phyloP scores from a whole-genome alignment of 306 rosid genomes.

The Senna tora region DNA sequence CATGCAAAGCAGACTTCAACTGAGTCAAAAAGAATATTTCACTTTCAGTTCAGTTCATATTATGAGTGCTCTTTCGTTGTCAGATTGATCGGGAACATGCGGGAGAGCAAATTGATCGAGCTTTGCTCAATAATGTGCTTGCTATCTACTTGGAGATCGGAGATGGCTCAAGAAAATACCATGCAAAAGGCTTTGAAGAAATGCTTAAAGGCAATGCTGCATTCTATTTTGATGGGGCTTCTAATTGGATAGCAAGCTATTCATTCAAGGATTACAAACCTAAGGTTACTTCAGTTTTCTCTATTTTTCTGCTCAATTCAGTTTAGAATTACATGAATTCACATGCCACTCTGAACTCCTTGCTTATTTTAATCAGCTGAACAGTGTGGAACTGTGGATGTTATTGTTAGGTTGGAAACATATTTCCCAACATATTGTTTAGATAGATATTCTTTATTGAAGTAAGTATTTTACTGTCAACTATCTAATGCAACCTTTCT shows the following conservation, averaged over 20 bases:
- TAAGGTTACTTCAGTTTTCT: conserved; percentile 41
- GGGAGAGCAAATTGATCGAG: conserved; percentile 66
- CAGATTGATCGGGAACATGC: conserved; percentile 67
- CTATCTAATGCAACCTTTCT: too few relatives aligned
- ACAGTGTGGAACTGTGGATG: neutral
- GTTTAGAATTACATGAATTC: conserved; percentile 11
- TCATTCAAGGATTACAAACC: conserved; percentile 59
- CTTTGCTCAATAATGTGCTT: conserved; percentile 58
- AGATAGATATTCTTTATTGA: too few relatives aligned
- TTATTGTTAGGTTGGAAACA: neutral
- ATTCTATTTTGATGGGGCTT: conserved; percentile 55
- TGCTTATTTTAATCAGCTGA: neutral
- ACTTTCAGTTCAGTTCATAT: neutral
- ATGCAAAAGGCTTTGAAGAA: conserved; percentile 60
- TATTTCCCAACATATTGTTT: too few relatives aligned
- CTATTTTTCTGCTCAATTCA: conserved; percentile 1
- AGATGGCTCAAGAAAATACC: conserved; percentile 49
- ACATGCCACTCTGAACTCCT: neutral
- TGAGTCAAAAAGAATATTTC: neutral
- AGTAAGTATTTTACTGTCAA: too few relatives aligned
- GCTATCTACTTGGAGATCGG: conserved; percentile 70
- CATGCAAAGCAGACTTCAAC: neutral
- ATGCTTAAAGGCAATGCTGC: conserved; percentile 56
- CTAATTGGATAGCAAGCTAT: conserved; percentile 64
- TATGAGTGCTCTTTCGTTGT: neutral